Percentiles rank a stretch among this genome's conserved stretches.
These are phyloP conservation scores for Raphanus raphanistrum DNA, from an alignment of 345 rosid genomes.

Conservation along the genomic window DNA sequence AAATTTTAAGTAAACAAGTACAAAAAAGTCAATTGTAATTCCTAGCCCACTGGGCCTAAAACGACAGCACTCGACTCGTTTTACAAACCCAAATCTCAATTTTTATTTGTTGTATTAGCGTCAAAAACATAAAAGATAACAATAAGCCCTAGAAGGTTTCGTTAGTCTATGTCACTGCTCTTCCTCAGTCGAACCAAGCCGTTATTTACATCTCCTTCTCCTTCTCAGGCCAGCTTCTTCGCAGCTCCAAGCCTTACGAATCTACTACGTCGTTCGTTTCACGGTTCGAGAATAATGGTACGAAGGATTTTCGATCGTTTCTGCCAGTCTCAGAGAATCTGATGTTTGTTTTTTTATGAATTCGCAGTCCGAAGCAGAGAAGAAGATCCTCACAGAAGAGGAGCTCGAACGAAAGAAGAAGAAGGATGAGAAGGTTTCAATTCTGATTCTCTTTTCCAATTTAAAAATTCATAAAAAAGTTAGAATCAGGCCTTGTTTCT, in stretches of 20 bases:
- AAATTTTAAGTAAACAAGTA: background rate
- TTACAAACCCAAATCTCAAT: background rate
- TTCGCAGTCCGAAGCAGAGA: conserved; percentile 56
- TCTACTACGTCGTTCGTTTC: conserved; percentile 25
- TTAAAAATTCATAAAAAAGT: background rate
- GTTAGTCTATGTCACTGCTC: conserved; percentile 33
- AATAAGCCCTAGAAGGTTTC: conserved; percentile 24
- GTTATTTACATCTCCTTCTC: conserved; percentile 21
- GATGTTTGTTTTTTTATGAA: background rate
- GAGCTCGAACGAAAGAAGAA: conserved; percentile 88
- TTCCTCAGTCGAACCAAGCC: conserved; percentile 34
- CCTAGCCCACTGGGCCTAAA: background rate
- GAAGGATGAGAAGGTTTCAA: conserved; percentile 79
- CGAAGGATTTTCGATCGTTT: background rate
- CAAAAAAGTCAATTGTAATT: background rate
- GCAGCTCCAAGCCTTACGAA: conserved; percentile 1
- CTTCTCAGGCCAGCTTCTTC: conserved; percentile 10
- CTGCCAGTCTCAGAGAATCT: background rate
- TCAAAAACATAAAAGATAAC: background rate
- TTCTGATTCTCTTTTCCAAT: background rate
- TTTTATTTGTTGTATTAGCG: background rate
- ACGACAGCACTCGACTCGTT: background rate
- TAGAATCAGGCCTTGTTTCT: background rate
- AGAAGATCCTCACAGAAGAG: conserved; percentile 57
- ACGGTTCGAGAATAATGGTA: conserved; percentile 36